These are phyloP conservation scores for Scedosporium aurantiacum DNA, from an alignment of 2,329 filamentous ascomycete genomes.

Conservation along the genomic window DNA sequence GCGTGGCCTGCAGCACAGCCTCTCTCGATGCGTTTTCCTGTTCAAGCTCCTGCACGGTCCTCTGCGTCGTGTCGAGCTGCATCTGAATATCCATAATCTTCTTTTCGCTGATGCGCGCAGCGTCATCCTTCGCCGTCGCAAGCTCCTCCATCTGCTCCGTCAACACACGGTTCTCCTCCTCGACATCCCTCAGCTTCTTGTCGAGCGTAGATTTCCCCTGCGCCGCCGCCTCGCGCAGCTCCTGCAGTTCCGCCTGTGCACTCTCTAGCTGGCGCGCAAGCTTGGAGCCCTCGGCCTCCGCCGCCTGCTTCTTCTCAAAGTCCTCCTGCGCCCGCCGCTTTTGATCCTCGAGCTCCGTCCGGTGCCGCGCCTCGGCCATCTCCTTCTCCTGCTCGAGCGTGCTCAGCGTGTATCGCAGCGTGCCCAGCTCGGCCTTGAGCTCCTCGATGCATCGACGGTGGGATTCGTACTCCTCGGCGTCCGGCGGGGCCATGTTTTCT, in stretches of 20 bases:
- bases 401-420: slow-evolving; percentile 76
- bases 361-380: slow-evolving; percentile 64
- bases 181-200: slow-evolving; percentile 55
- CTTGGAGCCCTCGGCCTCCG: slow-evolving; percentile 43
- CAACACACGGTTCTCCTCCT: slow-evolving; percentile 62
- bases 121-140: slow-evolving; percentile 52
- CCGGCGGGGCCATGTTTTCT: slow-evolving; percentile 47
- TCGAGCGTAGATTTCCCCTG: slow-evolving; percentile 55
- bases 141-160: slow-evolving; percentile 76
- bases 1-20: slow-evolving; percentile 44
- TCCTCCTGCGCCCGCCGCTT: slow-evolving; percentile 77
- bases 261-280: slow-evolving; percentile 38
- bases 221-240: slow-evolving; percentile 37
- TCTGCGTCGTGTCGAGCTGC: slow-evolving; percentile 34
- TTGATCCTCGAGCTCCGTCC: slow-evolving; percentile 72
- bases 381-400: slow-evolving; percentile 83
- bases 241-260: slow-evolving; percentile 39
- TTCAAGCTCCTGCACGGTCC: slow-evolving; percentile 45
- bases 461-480: slow-evolving; percentile 47
- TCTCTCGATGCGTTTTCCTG: slow-evolving; percentile 47
- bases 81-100: slow-evolving; percentile 43
- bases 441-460: slow-evolving; percentile 56
- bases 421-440: slow-evolving; percentile 80
- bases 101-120: slow-evolving; percentile 49
- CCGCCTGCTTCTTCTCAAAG: slow-evolving; percentile 54